Conservation (phyloP, 2,329 filamentous ascomycete genomes). For the Diaporthe citri region DNA sequence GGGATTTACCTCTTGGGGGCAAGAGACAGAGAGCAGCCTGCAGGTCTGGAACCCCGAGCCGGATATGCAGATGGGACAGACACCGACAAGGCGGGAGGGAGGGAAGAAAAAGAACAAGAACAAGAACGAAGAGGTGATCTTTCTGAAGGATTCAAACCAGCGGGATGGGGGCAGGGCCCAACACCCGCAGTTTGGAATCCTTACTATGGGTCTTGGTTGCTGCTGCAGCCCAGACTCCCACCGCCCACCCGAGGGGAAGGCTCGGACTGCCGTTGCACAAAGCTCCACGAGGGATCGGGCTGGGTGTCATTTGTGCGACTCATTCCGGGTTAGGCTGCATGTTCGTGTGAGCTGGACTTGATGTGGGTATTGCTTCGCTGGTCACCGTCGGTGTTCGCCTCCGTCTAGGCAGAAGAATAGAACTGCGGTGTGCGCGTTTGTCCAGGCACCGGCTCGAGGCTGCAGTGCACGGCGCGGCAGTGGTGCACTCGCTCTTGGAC, state of each 20-base stretch:
- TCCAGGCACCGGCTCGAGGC: background rate
- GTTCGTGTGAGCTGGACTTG: background rate
- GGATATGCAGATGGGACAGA: background rate
- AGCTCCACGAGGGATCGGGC: background rate
- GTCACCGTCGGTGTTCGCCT: slow-evolving; percentile 4
- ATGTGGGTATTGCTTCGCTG: slow-evolving; percentile 6
- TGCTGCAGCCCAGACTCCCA: background rate
- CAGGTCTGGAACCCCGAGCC: background rate
- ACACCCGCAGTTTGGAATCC: slow-evolving; percentile 28
- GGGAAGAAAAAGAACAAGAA: background rate
- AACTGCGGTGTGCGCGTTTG: background rate
- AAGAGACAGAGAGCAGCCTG: background rate
- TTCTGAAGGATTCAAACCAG: slow-evolving; percentile 13
- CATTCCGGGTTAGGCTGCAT: background rate
- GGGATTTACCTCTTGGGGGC: background rate
- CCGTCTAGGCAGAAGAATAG: slow-evolving; percentile 17
- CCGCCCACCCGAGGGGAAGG: background rate
- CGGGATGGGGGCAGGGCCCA: background rate
- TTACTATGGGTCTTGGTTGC: slow-evolving; percentile 32
- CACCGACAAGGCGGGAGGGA: background rate
- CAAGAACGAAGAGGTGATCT: background rate
- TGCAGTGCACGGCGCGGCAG: background rate
- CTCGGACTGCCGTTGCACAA: slow-evolving; percentile 18
- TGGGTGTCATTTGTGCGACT: slow-evolving; percentile 14
- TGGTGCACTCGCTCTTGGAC: background rate